Base-by-base conservation (phyloP, 805 yeast species). In the Maudiozyma turicensis region DNA sequence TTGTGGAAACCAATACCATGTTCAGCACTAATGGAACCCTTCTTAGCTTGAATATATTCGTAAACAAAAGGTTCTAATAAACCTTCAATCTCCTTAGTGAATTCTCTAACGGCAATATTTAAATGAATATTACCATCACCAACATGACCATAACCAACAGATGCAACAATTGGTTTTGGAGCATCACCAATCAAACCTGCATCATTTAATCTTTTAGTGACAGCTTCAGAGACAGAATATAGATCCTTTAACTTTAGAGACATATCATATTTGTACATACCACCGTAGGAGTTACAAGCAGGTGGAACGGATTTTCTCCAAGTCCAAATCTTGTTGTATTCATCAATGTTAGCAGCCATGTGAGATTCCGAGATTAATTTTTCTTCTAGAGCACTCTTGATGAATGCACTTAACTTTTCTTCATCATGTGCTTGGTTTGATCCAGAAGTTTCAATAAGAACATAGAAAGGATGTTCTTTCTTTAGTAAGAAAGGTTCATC, bases 1-100 rank as follows among this genome's bases (percentile, higher is more conserved):
- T 91, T 91, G 63, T 91, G 97, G 78, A 93, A 87, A 0, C 99
- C 99, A 50, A 91, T 74, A 13, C 99, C 99, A 66, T 91, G 99
- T 67, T 91, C 99, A 31, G 99, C 99, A 50, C 95, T 84, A 48
- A 91, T 84, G 1, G 97, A 90, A 26, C 99, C 99, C 37, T 81
- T 72, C 60, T 68, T 77, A 61, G 65, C 58, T 8, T 70, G 64
- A 50, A 93, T 85, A 84, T 90, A 90, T 71, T 91, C 95, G 64
- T 89, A 91, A 31, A 93, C 93, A 69, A 85, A 93, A 41, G 99
- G 99, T 67, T 91, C 99, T 53, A 91, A 74, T 1, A 77, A 78
- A 49, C 76, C 71, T 68, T 93, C 98, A 48, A 93, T 86, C 28
- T 75, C 77, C 65, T 86, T 83, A 55, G 74, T 75, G 69, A 93